phyloP scores from a whole-genome alignment of 2,329 filamentous ascomycete species.

The Ambrosiella beaveri region DNA sequence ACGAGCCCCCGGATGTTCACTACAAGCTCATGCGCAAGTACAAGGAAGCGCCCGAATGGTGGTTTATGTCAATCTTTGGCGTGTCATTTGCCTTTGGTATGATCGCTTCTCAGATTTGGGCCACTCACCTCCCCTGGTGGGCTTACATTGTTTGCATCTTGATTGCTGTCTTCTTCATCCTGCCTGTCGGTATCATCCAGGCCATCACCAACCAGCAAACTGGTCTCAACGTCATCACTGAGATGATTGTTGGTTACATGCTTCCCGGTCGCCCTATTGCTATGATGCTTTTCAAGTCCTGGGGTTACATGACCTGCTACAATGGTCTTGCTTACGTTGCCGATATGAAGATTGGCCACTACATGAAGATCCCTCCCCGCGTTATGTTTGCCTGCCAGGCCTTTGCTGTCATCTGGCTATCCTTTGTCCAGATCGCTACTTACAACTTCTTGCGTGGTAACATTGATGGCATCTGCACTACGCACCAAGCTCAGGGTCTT shows the following conservation, averaged over 20 bases:
- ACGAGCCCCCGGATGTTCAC: slow-evolving; percentile 33
- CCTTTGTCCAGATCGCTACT: slow-evolving; percentile 22
- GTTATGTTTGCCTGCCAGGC: slow-evolving; percentile 30
- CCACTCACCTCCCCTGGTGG: slow-evolving; percentile 28
- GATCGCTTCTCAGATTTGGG: slow-evolving; percentile 21
- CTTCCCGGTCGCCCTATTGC: slow-evolving; percentile 29
- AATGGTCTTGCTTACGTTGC: slow-evolving; percentile 30
- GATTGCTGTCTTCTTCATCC: slow-evolving; percentile 24
- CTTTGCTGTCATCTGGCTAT: slow-evolving; percentile 25
- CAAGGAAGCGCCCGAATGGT: slow-evolving; percentile 37
- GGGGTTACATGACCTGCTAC: slow-evolving; percentile 28
- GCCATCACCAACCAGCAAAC: slow-evolving; percentile 33
- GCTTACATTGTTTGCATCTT: slow-evolving; percentile 24
- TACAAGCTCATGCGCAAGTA: slow-evolving; percentile 39
- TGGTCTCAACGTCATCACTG: slow-evolving; percentile 31
- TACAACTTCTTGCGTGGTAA: slow-evolving; percentile 27
- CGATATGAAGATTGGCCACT: slow-evolving; percentile 35
- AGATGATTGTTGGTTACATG: slow-evolving; percentile 33
- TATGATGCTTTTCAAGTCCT: slow-evolving; percentile 33
- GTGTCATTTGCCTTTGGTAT: slow-evolving; percentile 33
- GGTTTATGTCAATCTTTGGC: slow-evolving; percentile 32
- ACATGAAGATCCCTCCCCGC: slow-evolving; percentile 36
- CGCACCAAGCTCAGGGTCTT: slow-evolving; percentile 30
- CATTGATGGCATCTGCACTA: slow-evolving; percentile 35
- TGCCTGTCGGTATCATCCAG: slow-evolving; percentile 29